Evolutionary conservation across 768 basidiomycete species (phyloP), one percentile per base, ranked within the genome.

Genomic region (Termitomyces sp.): DNA sequence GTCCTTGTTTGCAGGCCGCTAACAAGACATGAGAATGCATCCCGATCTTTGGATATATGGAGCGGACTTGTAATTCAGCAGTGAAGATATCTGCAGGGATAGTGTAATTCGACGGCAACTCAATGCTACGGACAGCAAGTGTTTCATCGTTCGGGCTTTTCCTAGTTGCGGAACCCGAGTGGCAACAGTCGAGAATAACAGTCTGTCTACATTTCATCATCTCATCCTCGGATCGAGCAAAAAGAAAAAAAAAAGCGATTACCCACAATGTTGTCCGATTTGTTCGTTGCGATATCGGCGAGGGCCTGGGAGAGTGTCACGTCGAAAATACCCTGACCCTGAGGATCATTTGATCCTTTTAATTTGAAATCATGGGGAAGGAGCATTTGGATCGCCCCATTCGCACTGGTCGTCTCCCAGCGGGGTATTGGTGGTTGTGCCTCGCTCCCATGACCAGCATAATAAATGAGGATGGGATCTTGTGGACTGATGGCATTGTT

Each of bases 261-360:
- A n/a, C n/a, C n/a, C 19, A 57, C 59, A 11, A 60, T 60, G 54
- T 60, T 60, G 31, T 60, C 31, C 17, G 56, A 57, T 23, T 53
- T 60, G 16, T 35, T 45, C 5, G 2, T 2, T 1, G 59, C 35
- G 4, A 60, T 16, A 12, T 53, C 25, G 5, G 34, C 23, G 12
- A 60, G 45, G 32, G 53, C 2, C 1, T 21, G 35, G 3, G 27
- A 25, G 27, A 60, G 37, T 10, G 16, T 5, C 3, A 45, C 45
- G 29, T 60, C 56, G 2, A 45, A 29, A 48, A 60, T 58, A 7
- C 56, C 51, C 25, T 50, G 51, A 2, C 38, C 45, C 16, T 12
- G 19, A 23, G 10, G n/a, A 32, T 25, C 21, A 4, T 37, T 4
- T 12, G 34, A 27, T 21, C 41, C 52, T 8, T 19, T 25, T 8